Conservation (phyloP, 2,329 filamentous ascomycete species). For the Paracamarosporium sp. region DNA sequence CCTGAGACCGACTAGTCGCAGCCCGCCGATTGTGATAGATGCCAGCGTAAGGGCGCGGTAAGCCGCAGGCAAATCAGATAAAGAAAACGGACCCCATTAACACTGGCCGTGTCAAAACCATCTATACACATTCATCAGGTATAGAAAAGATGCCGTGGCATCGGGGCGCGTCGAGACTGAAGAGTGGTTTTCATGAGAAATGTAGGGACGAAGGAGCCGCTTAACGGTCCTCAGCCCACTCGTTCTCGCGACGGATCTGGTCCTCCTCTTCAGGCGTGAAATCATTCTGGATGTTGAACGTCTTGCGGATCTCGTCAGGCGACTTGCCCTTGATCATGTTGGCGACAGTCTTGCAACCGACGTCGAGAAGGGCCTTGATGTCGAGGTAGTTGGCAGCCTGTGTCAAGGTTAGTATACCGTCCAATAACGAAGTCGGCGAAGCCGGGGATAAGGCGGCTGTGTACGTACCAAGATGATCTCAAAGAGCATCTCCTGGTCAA, state of each 20-base stretch:
- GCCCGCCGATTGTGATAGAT: background rate
- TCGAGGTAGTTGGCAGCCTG: conserved; percentile 98
- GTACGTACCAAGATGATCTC: conserved; percentile 90
- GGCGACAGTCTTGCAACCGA: conserved; percentile 98
- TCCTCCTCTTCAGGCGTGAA: conserved; percentile 99
- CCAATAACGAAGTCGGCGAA: too few species aligned
- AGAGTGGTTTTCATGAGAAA: background rate
- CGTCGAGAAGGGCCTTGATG: conserved; percentile 96
- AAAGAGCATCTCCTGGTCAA: conserved; percentile 99
- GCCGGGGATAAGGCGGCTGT: too few species aligned
- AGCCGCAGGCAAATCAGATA: conserved; percentile 2
- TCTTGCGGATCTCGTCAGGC: conserved; percentile 98
- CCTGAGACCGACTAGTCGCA: background rate
- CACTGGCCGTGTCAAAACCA: conserved; percentile 9
- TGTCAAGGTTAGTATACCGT: conserved; percentile 19
- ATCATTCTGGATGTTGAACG: conserved; percentile 99
- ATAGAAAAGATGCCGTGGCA: conserved; percentile 2
- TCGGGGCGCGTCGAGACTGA: background rate
- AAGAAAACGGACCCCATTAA: conserved; percentile 8
- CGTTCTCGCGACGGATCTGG: conserved; percentile 72
- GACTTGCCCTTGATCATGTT: conserved; percentile 99
- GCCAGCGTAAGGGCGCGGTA: background rate
- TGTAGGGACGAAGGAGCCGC: background rate
- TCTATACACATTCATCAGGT: background rate
- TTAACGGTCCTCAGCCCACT: conserved; percentile 56